Conservation (phyloP, 148 eudicot species). For the Limonium bicolor region DNA sequence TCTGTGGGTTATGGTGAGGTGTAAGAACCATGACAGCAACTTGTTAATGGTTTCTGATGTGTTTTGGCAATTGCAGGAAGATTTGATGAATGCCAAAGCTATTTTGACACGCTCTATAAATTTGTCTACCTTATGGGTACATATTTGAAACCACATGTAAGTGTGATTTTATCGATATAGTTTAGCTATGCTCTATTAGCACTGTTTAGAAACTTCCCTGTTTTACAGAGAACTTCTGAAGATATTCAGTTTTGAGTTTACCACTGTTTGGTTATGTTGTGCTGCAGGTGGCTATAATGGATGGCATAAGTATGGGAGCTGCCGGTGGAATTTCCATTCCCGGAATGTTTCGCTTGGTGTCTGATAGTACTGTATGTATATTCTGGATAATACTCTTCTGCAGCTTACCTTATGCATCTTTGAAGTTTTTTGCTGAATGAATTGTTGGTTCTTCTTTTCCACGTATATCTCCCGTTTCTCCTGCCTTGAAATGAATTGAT, state of each 20-base stretch:
- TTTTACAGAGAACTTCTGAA: no score
- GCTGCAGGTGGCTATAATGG: conserved; percentile 81
- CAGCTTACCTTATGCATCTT: no score
- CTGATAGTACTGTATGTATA: conserved; percentile 83
- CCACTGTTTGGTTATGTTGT: no score
- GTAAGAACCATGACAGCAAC: background rate
- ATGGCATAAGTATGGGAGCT: conserved; percentile 81
- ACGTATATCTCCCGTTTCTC: no score
- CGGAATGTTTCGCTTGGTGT: conserved; percentile 80
- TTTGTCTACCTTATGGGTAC: conserved; percentile 88
- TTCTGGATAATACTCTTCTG: conserved; percentile 4
- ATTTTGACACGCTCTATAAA: conserved; percentile 52
- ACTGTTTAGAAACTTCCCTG: no score
- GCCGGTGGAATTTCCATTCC: conserved; percentile 86
- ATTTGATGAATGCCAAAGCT: conserved; percentile 61
- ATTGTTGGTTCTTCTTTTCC: no score
- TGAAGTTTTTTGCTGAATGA: no score
- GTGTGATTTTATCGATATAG: conserved; percentile 19
- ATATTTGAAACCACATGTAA: conserved; percentile 85
- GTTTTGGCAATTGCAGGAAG: conserved; percentile 41
- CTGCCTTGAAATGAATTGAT: no score
- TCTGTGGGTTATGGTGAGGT: background rate
- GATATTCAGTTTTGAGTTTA: no score
- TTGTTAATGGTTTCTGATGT: background rate
- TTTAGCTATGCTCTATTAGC: no score